These are phyloP conservation scores for Diaporthe amygdali DNA, from an alignment of 2,329 filamentous ascomycete species.

Conservation along the genomic window DNA sequence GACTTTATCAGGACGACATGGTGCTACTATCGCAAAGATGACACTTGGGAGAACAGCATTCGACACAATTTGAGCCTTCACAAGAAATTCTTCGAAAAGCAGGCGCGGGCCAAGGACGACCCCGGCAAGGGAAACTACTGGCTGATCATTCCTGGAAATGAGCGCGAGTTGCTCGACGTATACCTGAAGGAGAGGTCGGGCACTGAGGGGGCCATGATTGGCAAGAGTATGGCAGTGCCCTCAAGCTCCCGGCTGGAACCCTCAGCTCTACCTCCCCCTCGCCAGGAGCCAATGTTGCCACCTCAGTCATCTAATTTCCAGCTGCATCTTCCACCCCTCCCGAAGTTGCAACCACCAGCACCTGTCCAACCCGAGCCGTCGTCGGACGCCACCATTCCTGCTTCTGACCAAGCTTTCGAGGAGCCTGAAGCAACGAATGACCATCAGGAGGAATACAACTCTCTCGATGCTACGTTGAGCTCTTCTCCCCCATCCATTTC, in stretches of 20 bases:
- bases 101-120: conserved; percentile 94
- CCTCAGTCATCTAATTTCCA: conserved; percentile 26
- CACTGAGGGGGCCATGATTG: conserved; percentile 42
- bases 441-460: conserved; percentile 25
- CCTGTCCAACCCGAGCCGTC: conserved; percentile 61
- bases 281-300: conserved; percentile 26
- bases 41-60: conserved; percentile 98
- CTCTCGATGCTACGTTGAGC: conserved; percentile 19
- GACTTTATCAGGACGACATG: conserved; percentile 99
- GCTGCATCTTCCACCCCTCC: conserved; percentile 44
- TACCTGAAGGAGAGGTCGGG: conserved; percentile 81
- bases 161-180: conserved; percentile 59
- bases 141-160: conserved; percentile 89
- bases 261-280: conserved; percentile 42
- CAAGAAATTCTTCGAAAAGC: conserved; percentile 88
- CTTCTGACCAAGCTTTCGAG: conserved; percentile 64
- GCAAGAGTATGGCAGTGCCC: conserved; percentile 64
- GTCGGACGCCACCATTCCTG: conserved; percentile 78
- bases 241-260: conserved; percentile 57
- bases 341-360: conserved; percentile 46
- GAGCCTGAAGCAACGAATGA: conserved; percentile 48
- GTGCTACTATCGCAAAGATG: conserved; percentile 81
- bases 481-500: conserved; percentile 79
- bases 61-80: conserved; percentile 96
- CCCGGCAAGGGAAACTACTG: conserved; percentile 98